Evolutionary conservation across 495 filamentous ascomycete genomes (phyloP), one percentile per base, ranked within the genome.

Genomic region (Usnea hakonensis): DNA sequence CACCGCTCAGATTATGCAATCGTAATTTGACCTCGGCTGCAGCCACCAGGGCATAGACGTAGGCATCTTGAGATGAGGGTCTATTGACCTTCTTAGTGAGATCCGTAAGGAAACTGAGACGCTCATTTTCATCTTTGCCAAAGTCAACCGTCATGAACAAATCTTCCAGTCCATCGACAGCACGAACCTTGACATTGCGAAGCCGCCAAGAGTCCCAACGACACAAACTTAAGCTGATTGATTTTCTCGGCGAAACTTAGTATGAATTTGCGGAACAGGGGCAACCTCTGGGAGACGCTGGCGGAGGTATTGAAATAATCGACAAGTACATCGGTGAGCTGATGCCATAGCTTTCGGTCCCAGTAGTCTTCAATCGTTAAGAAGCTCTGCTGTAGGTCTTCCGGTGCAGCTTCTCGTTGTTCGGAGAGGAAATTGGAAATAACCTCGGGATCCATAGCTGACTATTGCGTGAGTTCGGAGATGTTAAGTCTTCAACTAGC

Each of bases 321-420:
- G 64, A 97, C 79, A 59, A 97, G 80, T 37, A 85, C 75, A 68
- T 94, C 88, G 38, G 94, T 99, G 55, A 99, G 91, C 75, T 99
- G 91, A 76, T 99, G 95, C 94, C 94, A 99, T 77, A 99, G 83
- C 78, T 95, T 95, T 64, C 94, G 88, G 79, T 99, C 94, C 95
- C 94, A 97, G 74, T 83, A 89, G 73, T 96, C 91, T 83, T 99
- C 94, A 65, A 97, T 96, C 64, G 86, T 86, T 66, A 97, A 83
- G 77, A 96, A 91, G 68, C 87, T 83, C 69, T 85, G 81, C 74
- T 97, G 93, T 57, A 94, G 83, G 70, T 95, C 88, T 61, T 89
- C 87, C 60, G 92, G 90, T 70, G 91, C 88, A 72, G 81, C 76
- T 69, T 87, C 84, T 73, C 93, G 89, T 80, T 94, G 90, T 61